These are phyloP conservation scores for Penicillium turbatum DNA, from an alignment of 495 filamentous ascomycete species.

Conservation along the genomic window DNA sequence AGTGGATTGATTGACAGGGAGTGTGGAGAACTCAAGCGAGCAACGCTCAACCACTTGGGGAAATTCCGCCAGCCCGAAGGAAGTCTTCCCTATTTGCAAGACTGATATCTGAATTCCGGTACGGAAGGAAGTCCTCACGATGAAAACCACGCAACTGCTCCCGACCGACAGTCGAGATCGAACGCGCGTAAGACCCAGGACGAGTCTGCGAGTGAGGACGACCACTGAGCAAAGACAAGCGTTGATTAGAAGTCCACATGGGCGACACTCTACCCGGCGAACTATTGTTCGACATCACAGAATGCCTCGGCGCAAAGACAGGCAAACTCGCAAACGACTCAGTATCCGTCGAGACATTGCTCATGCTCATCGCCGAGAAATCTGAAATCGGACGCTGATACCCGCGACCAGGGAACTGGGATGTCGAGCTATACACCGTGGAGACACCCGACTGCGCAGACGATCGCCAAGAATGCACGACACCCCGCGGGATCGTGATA, in stretches of 20 bases:
- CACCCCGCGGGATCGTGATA: slow-evolving; percentile 38
- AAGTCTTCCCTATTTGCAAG: slow-evolving; percentile 41
- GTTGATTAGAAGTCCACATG: slow-evolving; percentile 9
- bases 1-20: too few relatives aligned
- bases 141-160: slow-evolving; percentile 38
- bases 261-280: slow-evolving; percentile 17
- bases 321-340: slow-evolving; percentile 34
- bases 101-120: slow-evolving; percentile 42
- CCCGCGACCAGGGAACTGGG: slow-evolving; percentile 23
- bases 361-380: slow-evolving; percentile 30
- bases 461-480: slow-evolving; percentile 39
- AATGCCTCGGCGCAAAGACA: slow-evolving; percentile 36
- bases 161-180: slow-evolving; percentile 31
- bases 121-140: slow-evolving; percentile 37
- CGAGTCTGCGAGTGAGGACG: slow-evolving; percentile 14
- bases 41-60: neutral
- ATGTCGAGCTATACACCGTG: slow-evolving; percentile 30
- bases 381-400: slow-evolving; percentile 25
- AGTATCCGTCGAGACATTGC: slow-evolving; percentile 32
- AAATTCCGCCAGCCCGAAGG: slow-evolving; percentile 22
- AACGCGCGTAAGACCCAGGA: slow-evolving; percentile 21
- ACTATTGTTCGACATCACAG: slow-evolving; percentile 12
- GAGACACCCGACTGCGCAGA: slow-evolving; percentile 37
- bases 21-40: neutral
- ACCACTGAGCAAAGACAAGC: slow-evolving; percentile 12